phyloP scores from a whole-genome alignment of 257 asterid genomes.

The Penstemon davidsonii region DNA sequence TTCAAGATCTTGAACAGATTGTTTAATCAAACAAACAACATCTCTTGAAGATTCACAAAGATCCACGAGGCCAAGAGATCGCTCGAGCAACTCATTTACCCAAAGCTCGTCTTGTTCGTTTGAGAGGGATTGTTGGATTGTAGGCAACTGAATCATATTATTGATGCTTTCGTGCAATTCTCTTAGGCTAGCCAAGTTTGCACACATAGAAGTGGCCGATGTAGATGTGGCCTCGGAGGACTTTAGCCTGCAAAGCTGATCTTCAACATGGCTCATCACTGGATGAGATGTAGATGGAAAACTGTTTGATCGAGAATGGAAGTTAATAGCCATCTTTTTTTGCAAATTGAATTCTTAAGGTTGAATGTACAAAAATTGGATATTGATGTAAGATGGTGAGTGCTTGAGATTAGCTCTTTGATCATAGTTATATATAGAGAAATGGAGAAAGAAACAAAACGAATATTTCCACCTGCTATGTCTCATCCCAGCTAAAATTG shows the following conservation, averaged over 20 bases:
- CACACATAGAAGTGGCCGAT: conserved; percentile 19
- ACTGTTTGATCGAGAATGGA: conserved; percentile 34
- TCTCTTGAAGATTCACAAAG: conserved; percentile 30
- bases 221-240: conserved; percentile 2
- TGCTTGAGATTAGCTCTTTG: not conserved
- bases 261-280: conserved; percentile 2
- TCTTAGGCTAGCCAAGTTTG: conserved; percentile 21
- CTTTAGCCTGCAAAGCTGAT: conserved; percentile 29
- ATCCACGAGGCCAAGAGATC: conserved; percentile 33
- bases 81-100: conserved; percentile 30
- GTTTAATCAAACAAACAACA: conserved; percentile 28
- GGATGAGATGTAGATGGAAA: conserved; percentile 37
- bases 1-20: conserved; percentile 32
- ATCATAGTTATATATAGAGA: not conserved
- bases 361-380: not conserved
- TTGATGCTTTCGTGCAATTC: conserved; percentile 20
- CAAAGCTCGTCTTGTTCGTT: conserved; percentile 14
- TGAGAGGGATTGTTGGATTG: conserved; percentile 18
- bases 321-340: not conserved
- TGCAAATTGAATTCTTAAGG: not conserved
- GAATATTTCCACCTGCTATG: not conserved
- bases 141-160: conserved; percentile 27
- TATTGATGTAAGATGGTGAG: not conserved
- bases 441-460: conserved; percentile 9
- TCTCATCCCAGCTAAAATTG: not conserved